phyloP scores from a whole-genome alignment of 208 protist genomes.

The Endotrypanum monterogeii region DNA sequence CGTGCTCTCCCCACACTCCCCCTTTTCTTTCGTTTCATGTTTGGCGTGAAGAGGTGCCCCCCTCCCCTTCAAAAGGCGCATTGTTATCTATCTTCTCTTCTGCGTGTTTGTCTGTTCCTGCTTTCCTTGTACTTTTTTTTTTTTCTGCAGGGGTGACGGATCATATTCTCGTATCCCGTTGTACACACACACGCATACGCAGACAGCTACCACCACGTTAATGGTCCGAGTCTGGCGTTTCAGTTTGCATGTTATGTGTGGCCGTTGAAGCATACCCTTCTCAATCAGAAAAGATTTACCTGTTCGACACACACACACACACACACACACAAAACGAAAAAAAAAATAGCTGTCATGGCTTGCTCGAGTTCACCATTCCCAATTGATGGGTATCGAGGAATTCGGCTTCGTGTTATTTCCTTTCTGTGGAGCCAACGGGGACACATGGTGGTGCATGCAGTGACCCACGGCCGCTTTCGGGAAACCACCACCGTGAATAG shows the following conservation, averaged over 20 bases:
- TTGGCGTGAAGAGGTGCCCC: neutral
- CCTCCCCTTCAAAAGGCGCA: neutral
- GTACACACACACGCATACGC: slow-evolving; percentile 14
- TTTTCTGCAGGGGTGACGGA: slow-evolving; percentile 5
- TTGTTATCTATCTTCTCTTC: neutral
- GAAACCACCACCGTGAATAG: no score
- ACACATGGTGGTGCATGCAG: neutral
- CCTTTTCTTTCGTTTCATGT: neutral
- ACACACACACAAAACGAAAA: no score
- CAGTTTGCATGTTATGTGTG: slow-evolving; percentile 2
- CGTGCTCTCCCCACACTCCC: neutral
- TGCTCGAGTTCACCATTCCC: neutral
- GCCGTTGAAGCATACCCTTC: slow-evolving; percentile 7
- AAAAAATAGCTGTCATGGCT: neutral
- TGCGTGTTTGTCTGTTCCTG: neutral
- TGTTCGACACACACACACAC: neutral
- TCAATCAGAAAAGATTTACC: neutral
- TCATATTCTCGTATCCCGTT: neutral
- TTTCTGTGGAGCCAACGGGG: neutral
- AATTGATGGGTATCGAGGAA: neutral
- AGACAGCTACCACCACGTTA: slow-evolving; percentile 1
- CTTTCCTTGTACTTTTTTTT: neutral
- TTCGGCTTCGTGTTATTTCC: neutral
- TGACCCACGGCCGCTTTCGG: neutral
- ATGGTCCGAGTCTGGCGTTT: slow-evolving; percentile 5